Evolutionary conservation across 768 basidiomycete genomes (phyloP), one percentile per base, ranked within the genome.

Genomic region (Gymnopilus dilepis): DNA sequence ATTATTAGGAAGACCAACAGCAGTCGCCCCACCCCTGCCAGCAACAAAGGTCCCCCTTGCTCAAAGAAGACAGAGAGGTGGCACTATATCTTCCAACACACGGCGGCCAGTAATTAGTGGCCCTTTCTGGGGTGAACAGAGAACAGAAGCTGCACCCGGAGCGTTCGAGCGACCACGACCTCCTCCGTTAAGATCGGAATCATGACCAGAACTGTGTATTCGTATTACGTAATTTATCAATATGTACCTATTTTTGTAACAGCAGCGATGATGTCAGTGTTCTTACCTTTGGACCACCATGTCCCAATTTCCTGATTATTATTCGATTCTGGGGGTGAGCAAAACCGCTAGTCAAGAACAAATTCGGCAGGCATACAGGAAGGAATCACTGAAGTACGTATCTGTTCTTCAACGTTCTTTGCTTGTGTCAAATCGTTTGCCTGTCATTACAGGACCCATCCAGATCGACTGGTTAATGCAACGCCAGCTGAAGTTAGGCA

Each of bases 231-330:
- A 42, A 31, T 42, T 56, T n/a, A n/a, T n/a, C n/a, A n/a, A n/a
- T n/a, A n/a, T n/a, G 48, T 53, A 51, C 55, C 55, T 50, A 57
- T 55, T 61, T 58, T 59, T 58, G 54, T 59, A 59, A 42, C 50
- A 43, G 11, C 26, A 22, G 38, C 11, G 56, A 59, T 74, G 73
- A 75, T 71, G 70, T 73, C 73, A 73, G 34, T 6, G 56, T 45
- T 40, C 43, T 38, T 59, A 50, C 33, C 42, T n/a, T 60, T 54
- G 58, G 28, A 31, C 73, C 66, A 77, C 61, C 73, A 91, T 92
- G 91, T 85, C 91, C 53, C 77, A 82, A 30, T 89, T 94, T 69
- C 92, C 92, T 12, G 90, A 93, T 71, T 94, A 94, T 69, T 94
- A 94, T 70, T 76, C 78, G 24, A 78, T 94, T 21, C 79, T 94